Conservation (phyloP, 495 filamentous ascomycete genomes). For the Aspergillus egyptiacus region DNA sequence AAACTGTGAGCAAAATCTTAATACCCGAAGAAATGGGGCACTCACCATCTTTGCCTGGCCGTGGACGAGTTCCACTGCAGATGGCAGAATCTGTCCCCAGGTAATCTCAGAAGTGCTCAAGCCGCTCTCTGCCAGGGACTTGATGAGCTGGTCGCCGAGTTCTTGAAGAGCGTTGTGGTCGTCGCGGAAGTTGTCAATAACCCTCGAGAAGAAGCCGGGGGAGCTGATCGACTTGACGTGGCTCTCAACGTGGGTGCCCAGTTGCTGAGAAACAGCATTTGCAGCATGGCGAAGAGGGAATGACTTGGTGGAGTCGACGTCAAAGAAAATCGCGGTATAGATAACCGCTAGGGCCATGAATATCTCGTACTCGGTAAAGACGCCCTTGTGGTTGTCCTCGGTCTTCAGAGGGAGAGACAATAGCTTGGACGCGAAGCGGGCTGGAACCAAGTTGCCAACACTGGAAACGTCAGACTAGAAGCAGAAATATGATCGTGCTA, state of each 20-base stretch:
- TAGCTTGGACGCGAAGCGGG: conserved; percentile 64
- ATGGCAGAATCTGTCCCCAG: conserved; percentile 64
- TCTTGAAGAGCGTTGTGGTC: conserved; percentile 51
- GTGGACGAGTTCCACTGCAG: conserved; percentile 55
- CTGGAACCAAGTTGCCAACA: conserved; percentile 65
- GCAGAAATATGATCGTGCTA: background rate
- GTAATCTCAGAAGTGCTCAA: conserved; percentile 61
- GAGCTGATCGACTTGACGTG: conserved; percentile 61
- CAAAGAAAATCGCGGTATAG: conserved; percentile 53
- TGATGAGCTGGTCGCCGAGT: conserved; percentile 66
- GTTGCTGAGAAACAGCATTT: conserved; percentile 53
- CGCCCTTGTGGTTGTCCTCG: conserved; percentile 57
- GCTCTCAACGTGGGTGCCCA: conserved; percentile 55
- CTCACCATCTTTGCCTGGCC: conserved; percentile 61
- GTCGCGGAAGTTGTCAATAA: conserved; percentile 51
- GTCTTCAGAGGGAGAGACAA: conserved; percentile 72
- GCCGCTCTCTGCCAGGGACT: conserved; percentile 60
- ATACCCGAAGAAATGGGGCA: background rate
- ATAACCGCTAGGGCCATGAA: conserved; percentile 68
- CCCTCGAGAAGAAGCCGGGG: conserved; percentile 48
- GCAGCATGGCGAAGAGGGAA: conserved; percentile 57
- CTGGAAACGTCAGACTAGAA: conserved; percentile 12
- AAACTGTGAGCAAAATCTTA: background rate
- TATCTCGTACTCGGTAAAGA: conserved; percentile 75
- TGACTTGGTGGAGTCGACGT: conserved; percentile 47